Evolutionary conservation across 2,329 filamentous ascomycete genomes (phyloP), one percentile per base, ranked within the genome.

Genomic region (Achaetomium macrosporum): DNA sequence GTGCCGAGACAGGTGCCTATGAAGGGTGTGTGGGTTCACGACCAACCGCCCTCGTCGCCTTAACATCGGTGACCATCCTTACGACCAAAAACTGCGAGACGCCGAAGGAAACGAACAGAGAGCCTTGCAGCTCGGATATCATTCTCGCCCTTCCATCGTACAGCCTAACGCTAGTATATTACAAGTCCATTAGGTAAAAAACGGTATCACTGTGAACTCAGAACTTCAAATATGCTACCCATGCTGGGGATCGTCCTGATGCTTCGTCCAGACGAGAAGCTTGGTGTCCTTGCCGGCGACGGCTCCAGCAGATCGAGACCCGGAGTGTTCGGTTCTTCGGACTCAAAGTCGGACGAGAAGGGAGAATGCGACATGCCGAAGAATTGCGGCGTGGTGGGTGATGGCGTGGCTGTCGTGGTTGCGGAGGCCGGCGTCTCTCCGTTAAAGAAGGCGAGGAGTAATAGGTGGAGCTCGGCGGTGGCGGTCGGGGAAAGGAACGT

Each of bases 281-380:
- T 53, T 7, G 54, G 53, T 25, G 50, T 49, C 12, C 60, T 54
- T 16, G 49, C 45, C 13, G 59, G 61, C 13, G 59, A 58, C 7
- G 61, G 61, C 44, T 63, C 61, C 25, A 63, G 59, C 31, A 63
- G 49, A 20, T 62, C 61, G 13, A 63, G 50, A 7, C 59, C 59
- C 5, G 55, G 59, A 5, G 29, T 37, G 20, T 29, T 35, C 7
- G 50, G 57, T 36, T 61, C 59, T 36, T 61, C 59, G 13, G 41
- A 41, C 7, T 59, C 56, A 29, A 54, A 50, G 20, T 40, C 51
- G 47, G 51, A 25, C 25, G 25, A 58, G 42, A 57, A 56, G 29
- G 42, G 55, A 19, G 54, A 58, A 48, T 49, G 57, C 40, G 47
- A 57, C 41, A 48, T 47, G 35, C 51, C 51, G 44, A 57, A 39